Conservation (phyloP, 1,284 basidiomycete species). For the Agroathelia rolfsii region DNA sequence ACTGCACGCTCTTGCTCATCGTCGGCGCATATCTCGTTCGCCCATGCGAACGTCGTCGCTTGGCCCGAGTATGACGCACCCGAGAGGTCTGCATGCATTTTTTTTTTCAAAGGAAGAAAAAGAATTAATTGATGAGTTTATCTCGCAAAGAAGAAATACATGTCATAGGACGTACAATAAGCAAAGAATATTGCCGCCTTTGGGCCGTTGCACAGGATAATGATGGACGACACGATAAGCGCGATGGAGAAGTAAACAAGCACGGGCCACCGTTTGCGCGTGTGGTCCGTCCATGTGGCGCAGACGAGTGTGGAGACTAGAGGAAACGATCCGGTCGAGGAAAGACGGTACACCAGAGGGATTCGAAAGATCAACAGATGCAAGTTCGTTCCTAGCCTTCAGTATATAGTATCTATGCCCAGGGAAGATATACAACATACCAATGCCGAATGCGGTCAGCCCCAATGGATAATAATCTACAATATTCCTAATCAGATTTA, state of each 20-base stretch:
- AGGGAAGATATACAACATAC: too few species aligned
- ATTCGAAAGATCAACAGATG: too few species aligned
- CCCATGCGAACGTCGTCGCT: conserved; percentile 66
- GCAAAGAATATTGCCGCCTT: conserved; percentile 56
- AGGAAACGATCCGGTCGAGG: too few species aligned
- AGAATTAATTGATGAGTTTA: background rate
- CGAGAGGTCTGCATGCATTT: conserved; percentile 35
- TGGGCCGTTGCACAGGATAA: conserved; percentile 48
- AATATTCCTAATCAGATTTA: background rate
- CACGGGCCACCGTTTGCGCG: conserved; percentile 49
- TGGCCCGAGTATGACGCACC: conserved; percentile 60
- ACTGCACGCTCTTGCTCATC: conserved; percentile 57
- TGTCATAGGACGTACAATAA: conserved; percentile 37
- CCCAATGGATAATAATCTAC: conserved; percentile 59
- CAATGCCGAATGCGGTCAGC: conserved; percentile 54
- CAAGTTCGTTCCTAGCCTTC: too few species aligned
- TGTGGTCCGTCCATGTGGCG: conserved; percentile 53
- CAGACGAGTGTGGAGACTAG: conserved; percentile 51
- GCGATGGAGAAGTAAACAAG: conserved; percentile 52
- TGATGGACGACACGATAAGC: conserved; percentile 43
- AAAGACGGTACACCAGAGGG: too few species aligned
- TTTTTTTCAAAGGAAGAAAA: too few species aligned
- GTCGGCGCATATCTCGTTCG: conserved; percentile 60
- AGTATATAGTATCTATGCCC: too few species aligned
- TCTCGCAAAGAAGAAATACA: background rate